phyloP scores from a whole-genome alignment of 352 stramenopile genomes.

The Peronosclerospora sorghi region DNA sequence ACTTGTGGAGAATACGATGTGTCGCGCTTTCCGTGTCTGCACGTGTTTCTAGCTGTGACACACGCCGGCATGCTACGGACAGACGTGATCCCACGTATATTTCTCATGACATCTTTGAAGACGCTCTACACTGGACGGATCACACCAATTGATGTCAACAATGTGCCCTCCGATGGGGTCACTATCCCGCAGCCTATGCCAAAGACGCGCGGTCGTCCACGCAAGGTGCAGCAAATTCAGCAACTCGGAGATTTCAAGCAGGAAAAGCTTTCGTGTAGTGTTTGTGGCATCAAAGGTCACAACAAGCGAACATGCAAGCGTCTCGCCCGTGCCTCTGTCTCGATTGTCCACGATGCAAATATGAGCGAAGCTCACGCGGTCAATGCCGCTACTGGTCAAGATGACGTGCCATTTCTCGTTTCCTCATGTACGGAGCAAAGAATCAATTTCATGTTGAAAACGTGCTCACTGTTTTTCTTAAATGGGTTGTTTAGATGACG shows the following conservation, averaged over 20 bases:
- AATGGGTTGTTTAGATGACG: conserved; percentile 15
- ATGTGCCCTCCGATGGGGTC: conserved; percentile 40
- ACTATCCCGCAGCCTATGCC: conserved; percentile 44
- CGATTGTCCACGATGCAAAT: conserved; percentile 1
- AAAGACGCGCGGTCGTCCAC: conserved; percentile 48
- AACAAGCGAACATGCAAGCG: conserved; percentile 80
- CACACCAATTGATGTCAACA: conserved; percentile 74
- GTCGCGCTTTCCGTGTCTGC: conserved; percentile 62
- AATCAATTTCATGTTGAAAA: not conserved
- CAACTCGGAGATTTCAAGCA: conserved; percentile 57
- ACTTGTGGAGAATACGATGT: conserved; percentile 69
- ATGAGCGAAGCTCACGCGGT: conserved; percentile 8
- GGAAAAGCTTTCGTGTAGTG: conserved; percentile 66
- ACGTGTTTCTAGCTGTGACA: conserved; percentile 64
- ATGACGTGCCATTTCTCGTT: conserved; percentile 20
- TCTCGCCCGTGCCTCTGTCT: conserved; percentile 4
- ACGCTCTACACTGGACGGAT: conserved; percentile 55
- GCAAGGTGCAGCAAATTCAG: conserved; percentile 75
- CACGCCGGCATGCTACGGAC: conserved; percentile 47
- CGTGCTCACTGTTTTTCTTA: not conserved
- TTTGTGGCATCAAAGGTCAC: conserved; percentile 74
- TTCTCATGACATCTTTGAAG: conserved; percentile 70
- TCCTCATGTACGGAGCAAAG: conserved; percentile 20
- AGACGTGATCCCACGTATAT: conserved; percentile 73
- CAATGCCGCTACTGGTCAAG: conserved; percentile 14